Evolutionary conservation across 306 rosid genomes (phyloP).

Genomic region (Dalbergia cochinchinensis): DNA sequence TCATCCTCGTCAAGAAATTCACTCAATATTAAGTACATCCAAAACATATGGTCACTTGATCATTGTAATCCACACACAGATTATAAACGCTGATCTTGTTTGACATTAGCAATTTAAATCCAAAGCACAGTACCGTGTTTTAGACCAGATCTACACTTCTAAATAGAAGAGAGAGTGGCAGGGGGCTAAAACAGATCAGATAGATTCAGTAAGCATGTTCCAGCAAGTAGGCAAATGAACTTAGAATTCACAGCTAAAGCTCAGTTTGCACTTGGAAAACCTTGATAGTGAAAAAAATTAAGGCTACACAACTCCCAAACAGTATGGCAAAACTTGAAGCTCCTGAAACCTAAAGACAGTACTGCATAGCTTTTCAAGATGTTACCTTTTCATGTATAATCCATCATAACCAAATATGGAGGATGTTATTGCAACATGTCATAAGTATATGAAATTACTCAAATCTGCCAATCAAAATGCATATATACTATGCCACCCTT

Average conservation of each 20-base stretch:
- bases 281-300: background rate
- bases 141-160: constrained; percentile 21
- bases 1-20: constrained; percentile 5
- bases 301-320: constrained; percentile 6
- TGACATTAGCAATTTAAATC: constrained; percentile 8
- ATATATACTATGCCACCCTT: background rate
- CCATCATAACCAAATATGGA: constrained; percentile 9
- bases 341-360: background rate
- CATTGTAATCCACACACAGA: constrained; percentile 9
- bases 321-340: constrained; percentile 28
- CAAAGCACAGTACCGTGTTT: constrained; percentile 29
- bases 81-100: background rate
- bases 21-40: background rate
- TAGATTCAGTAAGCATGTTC: constrained; percentile 13
- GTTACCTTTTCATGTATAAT: background rate
- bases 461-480: constrained; percentile 12
- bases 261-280: constrained; percentile 13
- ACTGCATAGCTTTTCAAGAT: constrained; percentile 18
- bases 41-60: background rate
- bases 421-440: constrained; percentile 1
- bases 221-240: constrained; percentile 37
- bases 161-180: background rate
- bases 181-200: background rate
- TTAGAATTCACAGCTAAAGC: constrained; percentile 8
- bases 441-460: background rate